phyloP scores from a whole-genome alignment of 768 basidiomycete species.

The Kwoniella bestiolae region DNA sequence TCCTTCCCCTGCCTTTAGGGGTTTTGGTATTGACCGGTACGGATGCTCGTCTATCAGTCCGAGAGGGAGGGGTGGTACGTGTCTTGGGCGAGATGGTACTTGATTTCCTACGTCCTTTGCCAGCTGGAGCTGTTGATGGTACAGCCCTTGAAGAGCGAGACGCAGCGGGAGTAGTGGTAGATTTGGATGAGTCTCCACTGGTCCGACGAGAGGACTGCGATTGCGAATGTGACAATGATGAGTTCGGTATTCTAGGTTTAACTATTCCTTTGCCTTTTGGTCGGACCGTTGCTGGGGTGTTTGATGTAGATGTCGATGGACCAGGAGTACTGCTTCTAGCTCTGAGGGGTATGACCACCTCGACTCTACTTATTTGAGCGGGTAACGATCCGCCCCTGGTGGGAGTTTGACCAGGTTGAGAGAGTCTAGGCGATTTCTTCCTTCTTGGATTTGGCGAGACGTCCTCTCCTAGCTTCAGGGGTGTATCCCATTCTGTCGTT shows the following conservation, averaged over 20 bases:
- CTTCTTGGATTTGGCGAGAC: conserved; percentile 34
- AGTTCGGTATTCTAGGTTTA: conserved; percentile 2
- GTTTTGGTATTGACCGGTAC: conserved; percentile 1
- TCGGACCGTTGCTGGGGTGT: conserved; percentile 9
- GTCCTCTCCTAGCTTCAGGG: conserved; percentile 16
- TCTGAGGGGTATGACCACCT: conserved; percentile 10
- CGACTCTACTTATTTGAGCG: conserved; percentile 15
- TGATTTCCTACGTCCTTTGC: conserved; percentile 1
- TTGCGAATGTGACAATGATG: neutral
- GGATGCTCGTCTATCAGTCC: conserved; percentile 14
- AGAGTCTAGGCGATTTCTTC: conserved; percentile 32
- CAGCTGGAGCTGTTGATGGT: neutral
- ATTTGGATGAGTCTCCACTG: neutral
- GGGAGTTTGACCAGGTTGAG: conserved; percentile 7
- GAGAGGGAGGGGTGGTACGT: neutral
- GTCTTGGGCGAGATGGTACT: neutral
- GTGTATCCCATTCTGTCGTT: conserved; percentile 20
- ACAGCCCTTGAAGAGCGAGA: neutral
- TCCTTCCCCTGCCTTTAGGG: conserved; percentile 5
- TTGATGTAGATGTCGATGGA: neutral
- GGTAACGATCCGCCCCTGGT: neutral
- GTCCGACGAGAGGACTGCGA: neutral
- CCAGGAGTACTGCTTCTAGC: conserved; percentile 1
- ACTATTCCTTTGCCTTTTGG: conserved; percentile 13
- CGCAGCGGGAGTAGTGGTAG: neutral